Conservation (phyloP, 164 flowering plant species). For the Vitis rupestris region DNA sequence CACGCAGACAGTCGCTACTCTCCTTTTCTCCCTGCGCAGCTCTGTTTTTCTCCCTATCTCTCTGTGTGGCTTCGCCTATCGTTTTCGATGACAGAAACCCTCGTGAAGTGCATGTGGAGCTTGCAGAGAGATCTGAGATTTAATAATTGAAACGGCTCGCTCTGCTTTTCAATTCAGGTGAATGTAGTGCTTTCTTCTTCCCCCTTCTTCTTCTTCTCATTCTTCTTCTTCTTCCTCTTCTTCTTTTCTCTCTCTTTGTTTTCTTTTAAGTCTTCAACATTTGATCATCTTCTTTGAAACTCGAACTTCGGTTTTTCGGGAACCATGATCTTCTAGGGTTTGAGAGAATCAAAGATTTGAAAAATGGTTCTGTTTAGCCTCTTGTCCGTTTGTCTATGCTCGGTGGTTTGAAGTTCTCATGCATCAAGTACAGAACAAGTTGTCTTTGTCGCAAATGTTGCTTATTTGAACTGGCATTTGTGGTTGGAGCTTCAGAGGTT, state of each 20-base stretch:
- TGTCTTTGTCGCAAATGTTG: slow-evolving; percentile 3
- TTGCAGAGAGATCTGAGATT: slow-evolving; percentile 33
- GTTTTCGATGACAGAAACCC: slow-evolving; percentile 35
- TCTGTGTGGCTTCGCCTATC: slow-evolving; percentile 14
- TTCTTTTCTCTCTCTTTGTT: neutral
- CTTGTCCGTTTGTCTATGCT: neutral
- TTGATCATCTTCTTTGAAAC: neutral
- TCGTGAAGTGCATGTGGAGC: slow-evolving; percentile 53
- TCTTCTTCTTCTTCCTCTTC: slow-evolving; percentile 1
- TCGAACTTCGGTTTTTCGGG: neutral
- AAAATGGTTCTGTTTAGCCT: slow-evolving; percentile 10
- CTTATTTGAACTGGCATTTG: neutral
- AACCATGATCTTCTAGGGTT: slow-evolving; percentile 12
- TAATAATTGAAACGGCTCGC: slow-evolving; percentile 35
- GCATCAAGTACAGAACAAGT: neutral
- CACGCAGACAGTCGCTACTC: neutral
- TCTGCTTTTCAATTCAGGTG: slow-evolving; percentile 48
- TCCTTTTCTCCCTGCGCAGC: neutral
- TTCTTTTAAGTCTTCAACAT: neutral
- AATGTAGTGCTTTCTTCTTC: slow-evolving; percentile 9
- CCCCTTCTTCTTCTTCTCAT: neutral
- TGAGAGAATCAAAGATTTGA: neutral
- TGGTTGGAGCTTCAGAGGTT: slow-evolving; percentile 10
- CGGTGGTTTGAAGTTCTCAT: slow-evolving; percentile 3
- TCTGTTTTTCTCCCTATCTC: neutral